Evolutionary conservation across 108 stramenopile genomes (phyloP), one percentile per base, ranked within the genome.

Genomic region (Cyclotella choctawhatcheeana): DNA sequence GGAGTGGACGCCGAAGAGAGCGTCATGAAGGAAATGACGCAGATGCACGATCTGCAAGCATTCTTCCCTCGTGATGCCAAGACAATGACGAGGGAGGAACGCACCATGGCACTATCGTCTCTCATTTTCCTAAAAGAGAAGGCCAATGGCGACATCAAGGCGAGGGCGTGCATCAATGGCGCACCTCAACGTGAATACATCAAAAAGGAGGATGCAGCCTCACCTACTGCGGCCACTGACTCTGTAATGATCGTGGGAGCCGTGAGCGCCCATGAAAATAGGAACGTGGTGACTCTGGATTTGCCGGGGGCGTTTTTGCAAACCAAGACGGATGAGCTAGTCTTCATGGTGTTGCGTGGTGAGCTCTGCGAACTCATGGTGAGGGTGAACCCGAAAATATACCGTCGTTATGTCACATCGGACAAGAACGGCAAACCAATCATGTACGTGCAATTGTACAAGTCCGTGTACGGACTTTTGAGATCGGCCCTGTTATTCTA

Each of bases 101-200:
- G 47, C 3, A 31, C 25, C 2, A 40, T 58, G 10, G 69, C 85
- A 2, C 64, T 86, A 8, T 47, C 37, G 14, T 80, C 79, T 37
- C 64, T 82, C 2, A 86, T 82, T 71, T 82, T 76, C 61, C 64
- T 86, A 5, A 86, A 79, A 35, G 27, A 80, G 45, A 86, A 86
- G 37, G 30, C 67, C 6, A 52, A 35, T 24, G 79, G 79, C 7
- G 45, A 24, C n/a, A 74, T 82, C 35, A 86, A 86, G 56, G 79
- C 30, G 0, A 50, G 86, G 14, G 60, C 71, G 26, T 44, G 60
- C 40, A 67, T 73, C 33, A 53, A 79, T 52, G 82, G 82, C 1
- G 60, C 67, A 20, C 56, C 44, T 5, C 43, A 75, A 18, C 34
- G 59, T 3, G 35, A 4, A 14, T 61, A 61, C 59, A 61, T 61